A percentile compares a stretch with the other conserved stretches of the same genome.
These are phyloP conservation scores for Fusarium odoratissimum DNA, from an alignment of 2,329 filamentous ascomycete species.

Conservation along the genomic window DNA sequence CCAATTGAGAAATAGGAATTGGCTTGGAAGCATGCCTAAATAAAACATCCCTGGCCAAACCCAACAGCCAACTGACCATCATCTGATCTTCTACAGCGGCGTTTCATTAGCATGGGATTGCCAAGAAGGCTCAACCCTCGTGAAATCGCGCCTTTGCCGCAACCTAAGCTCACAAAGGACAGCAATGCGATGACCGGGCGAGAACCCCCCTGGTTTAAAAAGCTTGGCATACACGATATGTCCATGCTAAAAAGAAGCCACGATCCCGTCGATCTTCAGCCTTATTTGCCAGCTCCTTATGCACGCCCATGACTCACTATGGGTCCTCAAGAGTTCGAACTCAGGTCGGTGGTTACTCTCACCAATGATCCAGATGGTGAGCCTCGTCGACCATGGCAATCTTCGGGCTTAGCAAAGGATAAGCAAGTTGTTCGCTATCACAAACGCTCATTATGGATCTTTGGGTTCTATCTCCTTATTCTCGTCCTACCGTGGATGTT, in stretches of 20 bases:
- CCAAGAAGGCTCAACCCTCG: not conserved
- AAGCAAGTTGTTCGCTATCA: not conserved
- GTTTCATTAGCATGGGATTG: not conserved
- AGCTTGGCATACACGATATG: not conserved
- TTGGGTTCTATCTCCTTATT: slow-evolving; percentile 1
- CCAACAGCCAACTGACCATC: not conserved
- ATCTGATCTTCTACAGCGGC: not conserved
- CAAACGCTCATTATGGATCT: not conserved
- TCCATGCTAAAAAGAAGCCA: not conserved
- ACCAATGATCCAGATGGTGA: not conserved
- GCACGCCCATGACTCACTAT: not conserved
- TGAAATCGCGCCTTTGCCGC: not conserved
- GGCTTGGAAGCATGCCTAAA: not conserved
- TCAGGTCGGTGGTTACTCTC: not conserved
- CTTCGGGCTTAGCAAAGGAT: slow-evolving; percentile 3
- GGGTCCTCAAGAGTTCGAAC: not conserved
- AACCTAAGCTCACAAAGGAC: not conserved
- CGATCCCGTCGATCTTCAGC: not conserved
- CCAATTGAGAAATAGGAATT: not conserved
- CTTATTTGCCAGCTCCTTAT: not conserved
- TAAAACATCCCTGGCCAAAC: not conserved
- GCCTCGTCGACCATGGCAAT: not conserved
- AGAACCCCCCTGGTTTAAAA: not conserved
- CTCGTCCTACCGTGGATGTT: slow-evolving; percentile 21
- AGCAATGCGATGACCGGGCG: not conserved